Evolutionary conservation across 1,139 yeast genomes (phyloP).

Genomic region (Candida albicans): DNA sequence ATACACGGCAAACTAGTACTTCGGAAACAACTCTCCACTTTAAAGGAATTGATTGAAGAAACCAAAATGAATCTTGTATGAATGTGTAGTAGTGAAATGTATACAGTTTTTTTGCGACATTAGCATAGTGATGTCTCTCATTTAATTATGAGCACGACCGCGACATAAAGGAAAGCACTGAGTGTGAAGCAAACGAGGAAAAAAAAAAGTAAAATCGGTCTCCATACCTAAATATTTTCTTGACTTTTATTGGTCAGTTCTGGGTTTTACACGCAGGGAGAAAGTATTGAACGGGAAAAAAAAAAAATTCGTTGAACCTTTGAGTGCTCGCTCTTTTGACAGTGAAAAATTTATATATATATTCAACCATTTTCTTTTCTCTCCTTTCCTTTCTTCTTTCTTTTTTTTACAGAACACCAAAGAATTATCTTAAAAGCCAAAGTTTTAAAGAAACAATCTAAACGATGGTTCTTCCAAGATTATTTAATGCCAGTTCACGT

Average conservation of each 20-base stretch:
- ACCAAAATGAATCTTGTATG: conserved; percentile 14
- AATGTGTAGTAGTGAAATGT: neutral
- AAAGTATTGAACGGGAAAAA: conserved; percentile 1
- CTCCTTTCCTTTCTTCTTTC: conserved; percentile 15
- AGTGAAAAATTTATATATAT: conserved; percentile 8
- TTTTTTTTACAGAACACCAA: conserved; percentile 10
- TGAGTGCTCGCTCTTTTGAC: conserved; percentile 2
- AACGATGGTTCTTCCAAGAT: conserved; percentile 80
- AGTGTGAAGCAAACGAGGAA: neutral
- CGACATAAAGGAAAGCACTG: too few species aligned
- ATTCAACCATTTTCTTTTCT: conserved; percentile 12
- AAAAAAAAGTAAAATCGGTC: conserved; percentile 1
- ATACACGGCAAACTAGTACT: conserved; percentile 23
- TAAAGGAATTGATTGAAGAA: conserved; percentile 19
- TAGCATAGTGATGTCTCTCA: neutral
- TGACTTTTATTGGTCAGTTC: conserved; percentile 4
- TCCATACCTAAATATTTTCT: conserved; percentile 2
- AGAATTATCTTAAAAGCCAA: conserved; percentile 17
- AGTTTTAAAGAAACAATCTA: conserved; percentile 18
- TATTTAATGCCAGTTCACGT: conserved; percentile 86
- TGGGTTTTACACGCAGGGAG: conserved; percentile 1
- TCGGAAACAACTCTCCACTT: conserved; percentile 20
- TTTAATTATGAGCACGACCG: neutral
- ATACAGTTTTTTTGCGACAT: neutral
- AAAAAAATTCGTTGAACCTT: conserved; percentile 5